phyloP scores from a whole-genome alignment of 2,329 filamentous ascomycete species.

The Lasiodiplodia sp. region DNA sequence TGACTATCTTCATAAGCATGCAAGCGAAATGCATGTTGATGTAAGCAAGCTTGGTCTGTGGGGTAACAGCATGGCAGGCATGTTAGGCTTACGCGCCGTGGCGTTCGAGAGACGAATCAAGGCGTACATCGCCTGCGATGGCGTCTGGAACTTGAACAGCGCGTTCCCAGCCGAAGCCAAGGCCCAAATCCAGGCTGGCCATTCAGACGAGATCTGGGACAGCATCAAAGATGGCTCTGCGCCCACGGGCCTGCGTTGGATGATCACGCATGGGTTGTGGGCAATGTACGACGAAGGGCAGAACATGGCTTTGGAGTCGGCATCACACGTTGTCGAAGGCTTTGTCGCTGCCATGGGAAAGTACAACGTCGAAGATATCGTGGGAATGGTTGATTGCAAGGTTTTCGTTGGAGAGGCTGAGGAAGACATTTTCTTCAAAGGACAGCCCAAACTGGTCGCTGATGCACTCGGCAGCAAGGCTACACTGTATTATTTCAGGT shows the following conservation, averaged over 20 bases:
- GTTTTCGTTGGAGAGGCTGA: background rate
- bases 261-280: background rate
- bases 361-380: background rate
- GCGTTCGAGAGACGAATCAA: background rate
- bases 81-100: background rate
- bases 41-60: background rate
- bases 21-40: background rate
- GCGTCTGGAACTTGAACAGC: background rate
- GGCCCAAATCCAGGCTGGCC: background rate
- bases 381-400: background rate
- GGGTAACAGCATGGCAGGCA: background rate
- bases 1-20: background rate
- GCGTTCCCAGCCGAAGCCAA: background rate
- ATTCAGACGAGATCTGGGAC: background rate
- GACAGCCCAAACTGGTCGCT: background rate
- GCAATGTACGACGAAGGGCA: background rate
- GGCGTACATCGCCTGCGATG: background rate
- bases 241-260: background rate
- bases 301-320: background rate
- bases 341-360: background rate
- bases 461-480: background rate
- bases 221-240: background rate
- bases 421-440: background rate
- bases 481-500: background rate
- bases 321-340: background rate